These are phyloP conservation scores for Heterobasidion annosum DNA, from an alignment of 1,284 basidiomycete genomes.

Conservation along the genomic window DNA sequence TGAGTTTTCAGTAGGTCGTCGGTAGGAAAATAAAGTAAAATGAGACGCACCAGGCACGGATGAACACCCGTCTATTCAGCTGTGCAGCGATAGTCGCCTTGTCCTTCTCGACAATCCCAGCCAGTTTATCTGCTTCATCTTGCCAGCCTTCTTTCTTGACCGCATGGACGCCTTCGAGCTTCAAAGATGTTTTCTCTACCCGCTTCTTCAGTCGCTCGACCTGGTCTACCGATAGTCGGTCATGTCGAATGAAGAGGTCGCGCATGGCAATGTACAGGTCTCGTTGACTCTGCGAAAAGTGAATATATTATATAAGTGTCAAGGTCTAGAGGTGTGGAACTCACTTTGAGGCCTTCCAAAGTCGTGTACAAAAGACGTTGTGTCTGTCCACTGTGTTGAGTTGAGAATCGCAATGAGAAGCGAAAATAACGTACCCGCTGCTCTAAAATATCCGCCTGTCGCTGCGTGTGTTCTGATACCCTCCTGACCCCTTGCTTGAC, in stretches of 20 bases:
- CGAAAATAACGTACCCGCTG: conserved; percentile 49
- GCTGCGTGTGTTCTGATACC: conserved; percentile 63
- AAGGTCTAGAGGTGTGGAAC: neutral
- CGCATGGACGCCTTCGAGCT: conserved; percentile 64
- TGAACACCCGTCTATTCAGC: conserved; percentile 71
- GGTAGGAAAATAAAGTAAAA: neutral
- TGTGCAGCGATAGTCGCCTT: conserved; percentile 64
- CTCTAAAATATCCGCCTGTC: conserved; percentile 73
- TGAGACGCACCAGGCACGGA: conserved; percentile 63
- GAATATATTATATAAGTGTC: neutral
- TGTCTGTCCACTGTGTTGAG: conserved; percentile 31
- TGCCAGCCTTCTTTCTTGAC: conserved; percentile 75
- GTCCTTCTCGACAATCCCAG: conserved; percentile 64
- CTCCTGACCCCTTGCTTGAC: conserved; percentile 67
- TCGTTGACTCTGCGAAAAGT: conserved; percentile 58
- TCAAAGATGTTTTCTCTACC: conserved; percentile 66
- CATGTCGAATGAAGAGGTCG: conserved; percentile 78
- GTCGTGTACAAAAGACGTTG: conserved; percentile 53
- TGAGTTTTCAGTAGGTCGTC: conserved; percentile 1
- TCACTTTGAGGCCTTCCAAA: conserved; percentile 67
- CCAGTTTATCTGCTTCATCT: conserved; percentile 70
- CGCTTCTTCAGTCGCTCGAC: conserved; percentile 83
- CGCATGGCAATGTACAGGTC: conserved; percentile 83
- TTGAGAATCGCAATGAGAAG: neutral
- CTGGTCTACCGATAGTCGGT: conserved; percentile 74